A percentile compares a stretch with the other conserved stretches of the same genome.
phyloP scores from a whole-genome alignment of 192 early-diverging fungal species.

The Helicostylum pulchrum region DNA sequence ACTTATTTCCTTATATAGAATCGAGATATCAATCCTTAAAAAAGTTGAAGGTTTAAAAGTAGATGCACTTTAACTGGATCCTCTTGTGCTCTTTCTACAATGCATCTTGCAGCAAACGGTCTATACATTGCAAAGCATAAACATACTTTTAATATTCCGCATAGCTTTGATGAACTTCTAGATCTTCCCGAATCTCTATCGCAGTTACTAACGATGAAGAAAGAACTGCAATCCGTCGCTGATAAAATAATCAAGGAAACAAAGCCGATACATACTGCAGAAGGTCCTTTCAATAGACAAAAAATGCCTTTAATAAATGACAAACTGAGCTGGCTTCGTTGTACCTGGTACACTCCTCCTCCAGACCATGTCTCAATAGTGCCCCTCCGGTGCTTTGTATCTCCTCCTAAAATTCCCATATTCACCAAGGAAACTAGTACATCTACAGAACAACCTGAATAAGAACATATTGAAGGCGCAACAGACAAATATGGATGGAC shows the following conservation, averaged over 20 bases:
- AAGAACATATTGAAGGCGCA: slow-evolving; percentile 9
- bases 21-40: too few species aligned
- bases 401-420: background rate
- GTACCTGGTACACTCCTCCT: slow-evolving; percentile 6
- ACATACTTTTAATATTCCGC: background rate
- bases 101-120: background rate
- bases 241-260: slow-evolving; percentile 6
- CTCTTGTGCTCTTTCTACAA: slow-evolving; percentile 9
- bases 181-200: background rate
- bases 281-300: slow-evolving; percentile 3
- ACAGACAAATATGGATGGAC: slow-evolving; percentile 6
- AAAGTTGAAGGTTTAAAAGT: too few species aligned
- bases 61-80: slow-evolving; percentile 16
- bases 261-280: background rate
- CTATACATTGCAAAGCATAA: slow-evolving; percentile 2
- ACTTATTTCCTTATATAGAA: too few species aligned
- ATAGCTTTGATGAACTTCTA: background rate
- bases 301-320: background rate
- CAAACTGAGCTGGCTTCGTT: slow-evolving; percentile 1
- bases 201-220: slow-evolving; percentile 1
- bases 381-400: background rate
- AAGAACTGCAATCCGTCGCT: slow-evolving; percentile 3
- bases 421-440: slow-evolving; percentile 6
- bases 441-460: background rate
- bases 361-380: slow-evolving; percentile 3